phyloP scores from a whole-genome alignment of 352 stramenopile genomes.

The Pythium insidiosum region DNA sequence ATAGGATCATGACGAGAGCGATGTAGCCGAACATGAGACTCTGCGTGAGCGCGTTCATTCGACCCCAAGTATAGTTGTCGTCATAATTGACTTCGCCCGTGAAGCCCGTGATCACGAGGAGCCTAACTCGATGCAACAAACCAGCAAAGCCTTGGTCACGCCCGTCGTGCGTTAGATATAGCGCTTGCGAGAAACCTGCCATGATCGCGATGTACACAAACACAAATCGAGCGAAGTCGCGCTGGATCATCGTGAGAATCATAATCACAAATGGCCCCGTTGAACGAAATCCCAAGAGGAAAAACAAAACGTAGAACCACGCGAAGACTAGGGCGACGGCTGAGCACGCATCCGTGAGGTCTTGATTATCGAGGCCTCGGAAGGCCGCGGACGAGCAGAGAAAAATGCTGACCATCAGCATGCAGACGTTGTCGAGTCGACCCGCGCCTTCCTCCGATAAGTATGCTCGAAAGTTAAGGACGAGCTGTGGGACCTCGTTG shows the following conservation, averaged over 20 bases:
- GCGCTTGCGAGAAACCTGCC: constrained; percentile 38
- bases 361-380: constrained; percentile 11
- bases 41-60: constrained; percentile 39
- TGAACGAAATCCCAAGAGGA: constrained; percentile 48
- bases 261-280: constrained; percentile 64
- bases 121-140: constrained; percentile 31
- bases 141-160: constrained; percentile 17
- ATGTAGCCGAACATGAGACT: constrained; percentile 52
- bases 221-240: constrained; percentile 50
- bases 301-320: constrained; percentile 66
- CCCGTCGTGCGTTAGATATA: constrained; percentile 49
- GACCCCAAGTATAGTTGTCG: constrained; percentile 33
- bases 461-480: constrained; percentile 35
- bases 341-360: constrained; percentile 31
- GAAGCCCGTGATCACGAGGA: constrained; percentile 47
- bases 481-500: constrained; percentile 43
- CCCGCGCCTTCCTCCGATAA: constrained; percentile 30
- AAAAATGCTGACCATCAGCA: constrained; percentile 23
- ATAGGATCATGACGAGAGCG: constrained; percentile 52
- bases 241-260: constrained; percentile 55
- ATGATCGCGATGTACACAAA: constrained; percentile 48
- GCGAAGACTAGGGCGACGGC: constrained; percentile 40
- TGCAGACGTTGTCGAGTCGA: constrained; percentile 50
- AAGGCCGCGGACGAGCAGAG: constrained; percentile 22
- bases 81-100: constrained; percentile 55